These are phyloP conservation scores for Paramyrothecium roridum DNA, from an alignment of 2,329 filamentous ascomycete species.

Conservation along the genomic window DNA sequence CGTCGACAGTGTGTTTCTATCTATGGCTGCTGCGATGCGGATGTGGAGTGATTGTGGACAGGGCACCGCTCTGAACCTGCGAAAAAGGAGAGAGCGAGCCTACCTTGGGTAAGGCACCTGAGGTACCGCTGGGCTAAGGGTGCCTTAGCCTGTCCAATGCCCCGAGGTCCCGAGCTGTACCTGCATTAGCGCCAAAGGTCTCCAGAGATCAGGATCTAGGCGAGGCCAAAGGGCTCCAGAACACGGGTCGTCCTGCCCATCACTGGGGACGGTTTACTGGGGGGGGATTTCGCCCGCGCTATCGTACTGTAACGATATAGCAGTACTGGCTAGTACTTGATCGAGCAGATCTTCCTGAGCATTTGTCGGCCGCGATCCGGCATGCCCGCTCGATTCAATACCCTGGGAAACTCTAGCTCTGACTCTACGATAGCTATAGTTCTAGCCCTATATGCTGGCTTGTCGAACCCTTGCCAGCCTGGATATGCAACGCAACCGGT, in stretches of 20 bases:
- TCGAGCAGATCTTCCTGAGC: background rate
- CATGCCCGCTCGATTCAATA: background rate
- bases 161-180: background rate
- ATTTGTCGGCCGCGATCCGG: background rate
- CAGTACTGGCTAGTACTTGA: too few species aligned
- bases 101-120: too few species aligned
- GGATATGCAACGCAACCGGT: background rate
- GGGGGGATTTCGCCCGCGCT: too few species aligned
- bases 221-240: background rate
- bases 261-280: background rate
- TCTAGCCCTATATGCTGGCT: background rate
- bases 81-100: background rate
- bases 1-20: background rate
- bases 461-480: background rate
- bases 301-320: too few species aligned
- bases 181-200: background rate
- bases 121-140: too few species aligned
- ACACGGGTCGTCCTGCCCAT: background rate
- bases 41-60: too few species aligned
- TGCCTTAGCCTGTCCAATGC: background rate
- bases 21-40: background rate
- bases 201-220: background rate
- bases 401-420: too few species aligned
- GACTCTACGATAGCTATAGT: too few species aligned
- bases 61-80: background rate